Percentiles rank a stretch among this genome's conserved stretches.
Conservation (phyloP, 2,329 filamentous ascomycete species). For the Stagonosporopsis chrysanthemi region DNA sequence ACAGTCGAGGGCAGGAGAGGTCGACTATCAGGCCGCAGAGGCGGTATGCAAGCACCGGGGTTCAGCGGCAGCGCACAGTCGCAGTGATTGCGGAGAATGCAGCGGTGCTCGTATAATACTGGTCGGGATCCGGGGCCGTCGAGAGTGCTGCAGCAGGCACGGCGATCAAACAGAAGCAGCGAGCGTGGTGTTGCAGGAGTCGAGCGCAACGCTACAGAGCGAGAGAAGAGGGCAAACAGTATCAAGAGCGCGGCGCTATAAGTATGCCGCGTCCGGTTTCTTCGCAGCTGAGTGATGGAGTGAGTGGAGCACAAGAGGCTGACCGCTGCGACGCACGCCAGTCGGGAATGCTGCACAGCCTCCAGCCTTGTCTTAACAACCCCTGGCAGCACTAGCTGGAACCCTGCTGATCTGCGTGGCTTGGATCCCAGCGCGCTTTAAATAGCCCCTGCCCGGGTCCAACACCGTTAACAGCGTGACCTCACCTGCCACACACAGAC, state of each 20-base stretch:
- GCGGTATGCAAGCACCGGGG: conserved; percentile 7
- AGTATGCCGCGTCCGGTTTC: background rate
- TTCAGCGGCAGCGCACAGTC: background rate
- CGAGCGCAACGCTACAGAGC: conserved; percentile 7
- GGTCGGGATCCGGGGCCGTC: conserved; percentile 5
- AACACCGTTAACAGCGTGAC: background rate
- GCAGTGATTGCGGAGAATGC: background rate
- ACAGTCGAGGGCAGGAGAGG: background rate
- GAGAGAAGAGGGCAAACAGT: conserved; percentile 13
- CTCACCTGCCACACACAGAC: background rate
- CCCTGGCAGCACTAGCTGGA: conserved; percentile 11
- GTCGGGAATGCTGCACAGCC: conserved; percentile 13
- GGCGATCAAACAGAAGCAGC: conserved; percentile 8
- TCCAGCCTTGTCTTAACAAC: conserved; percentile 11
- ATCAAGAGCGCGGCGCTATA: background rate
- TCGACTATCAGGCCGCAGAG: conserved; percentile 8
- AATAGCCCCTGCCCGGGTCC: conserved; percentile 3
- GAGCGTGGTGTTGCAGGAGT: conserved; percentile 1
- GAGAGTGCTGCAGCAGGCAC: background rate
- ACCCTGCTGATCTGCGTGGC: conserved; percentile 16
- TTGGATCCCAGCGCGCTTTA: conserved; percentile 15
- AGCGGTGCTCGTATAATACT: conserved; percentile 1
- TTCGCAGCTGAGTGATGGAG: background rate
- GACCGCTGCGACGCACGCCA: conserved; percentile 14
- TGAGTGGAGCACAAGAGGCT: conserved; percentile 9